These are phyloP conservation scores for Colletotrichum melonis DNA, from an alignment of 2,329 filamentous ascomycete genomes.

Conservation along the genomic window DNA sequence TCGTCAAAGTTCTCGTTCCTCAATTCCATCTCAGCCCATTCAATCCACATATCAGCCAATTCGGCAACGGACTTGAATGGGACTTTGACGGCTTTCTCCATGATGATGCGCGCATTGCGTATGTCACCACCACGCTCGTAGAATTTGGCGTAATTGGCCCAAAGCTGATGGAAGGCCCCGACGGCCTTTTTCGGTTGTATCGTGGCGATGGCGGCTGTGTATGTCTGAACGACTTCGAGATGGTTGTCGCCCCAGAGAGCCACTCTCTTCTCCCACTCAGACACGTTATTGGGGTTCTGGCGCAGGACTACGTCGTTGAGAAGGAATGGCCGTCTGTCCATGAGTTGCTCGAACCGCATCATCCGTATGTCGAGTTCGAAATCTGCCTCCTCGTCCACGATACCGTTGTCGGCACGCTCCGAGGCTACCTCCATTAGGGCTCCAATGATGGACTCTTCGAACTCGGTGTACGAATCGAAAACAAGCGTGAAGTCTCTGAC, in stretches of 20 bases:
- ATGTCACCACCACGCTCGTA: constrained; percentile 92
- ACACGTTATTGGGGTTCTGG: constrained; percentile 96
- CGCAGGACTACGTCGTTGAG: constrained; percentile 95
- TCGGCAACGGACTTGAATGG: constrained; percentile 98
- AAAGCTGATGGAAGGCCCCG: constrained; percentile 93
- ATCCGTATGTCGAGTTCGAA: constrained; percentile 96
- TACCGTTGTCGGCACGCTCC: constrained; percentile 80
- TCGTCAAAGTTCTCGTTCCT: constrained; percentile 96
- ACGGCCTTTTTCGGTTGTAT: constrained; percentile 95
- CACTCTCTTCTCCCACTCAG: constrained; percentile 98
- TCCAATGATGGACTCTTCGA: constrained; percentile 95
- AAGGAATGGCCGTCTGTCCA: constrained; percentile 95
- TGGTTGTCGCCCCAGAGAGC: constrained; percentile 95
- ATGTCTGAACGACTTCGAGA: constrained; percentile 90
- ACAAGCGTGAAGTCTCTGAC: constrained; percentile 96
- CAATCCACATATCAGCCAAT: constrained; percentile 97
- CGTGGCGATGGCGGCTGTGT: constrained; percentile 91
- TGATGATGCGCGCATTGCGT: constrained; percentile 86
- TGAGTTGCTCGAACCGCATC: constrained; percentile 97
- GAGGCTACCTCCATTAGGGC: constrained; percentile 91
- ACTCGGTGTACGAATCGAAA: constrained; percentile 96
- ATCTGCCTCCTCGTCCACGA: constrained; percentile 84
- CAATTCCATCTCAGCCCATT: constrained; percentile 98
- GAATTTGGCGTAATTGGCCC: constrained; percentile 97
- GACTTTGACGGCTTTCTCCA: constrained; percentile 98